Evolutionary conservation across 306 rosid genomes (phyloP).

Genomic region (Notholithocarpus densiflorus): DNA sequence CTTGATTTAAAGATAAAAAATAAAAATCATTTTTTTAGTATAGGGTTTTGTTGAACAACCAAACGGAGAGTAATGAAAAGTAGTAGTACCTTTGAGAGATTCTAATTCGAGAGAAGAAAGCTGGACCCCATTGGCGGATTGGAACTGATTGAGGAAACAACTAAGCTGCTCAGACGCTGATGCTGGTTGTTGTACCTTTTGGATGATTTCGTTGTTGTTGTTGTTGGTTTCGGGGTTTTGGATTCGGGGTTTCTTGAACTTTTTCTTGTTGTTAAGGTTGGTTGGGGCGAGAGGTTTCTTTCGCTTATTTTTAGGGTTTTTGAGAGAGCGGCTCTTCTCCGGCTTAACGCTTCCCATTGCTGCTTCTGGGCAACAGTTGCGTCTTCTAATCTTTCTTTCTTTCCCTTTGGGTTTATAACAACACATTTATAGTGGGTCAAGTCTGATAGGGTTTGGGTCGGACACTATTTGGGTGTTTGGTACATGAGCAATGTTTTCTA

Average conservation of each 20-base stretch:
- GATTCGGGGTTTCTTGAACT: constrained; percentile 4
- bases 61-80: background rate
- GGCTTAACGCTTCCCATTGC: constrained; percentile 27
- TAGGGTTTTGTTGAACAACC: background rate
- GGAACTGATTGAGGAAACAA: constrained; percentile 53
- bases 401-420: no score
- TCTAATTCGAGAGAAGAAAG: constrained; percentile 77
- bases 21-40: no score
- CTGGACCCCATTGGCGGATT: constrained; percentile 50
- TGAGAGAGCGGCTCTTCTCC: background rate
- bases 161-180: constrained; percentile 39
- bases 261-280: constrained; percentile 1
- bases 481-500: no score
- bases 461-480: no score
- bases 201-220: background rate
- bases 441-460: no score
- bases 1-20: background rate
- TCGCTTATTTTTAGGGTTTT: constrained; percentile 21
- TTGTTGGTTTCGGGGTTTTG: background rate
- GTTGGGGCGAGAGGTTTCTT: constrained; percentile 19
- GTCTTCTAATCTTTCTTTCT: no score
- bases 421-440: no score
- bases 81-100: constrained; percentile 48
- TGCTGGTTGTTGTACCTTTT: background rate
- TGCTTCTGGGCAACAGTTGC: background rate